Conservation (phyloP, 441 rosid genomes). For the Gossypium davidsonii region DNA sequence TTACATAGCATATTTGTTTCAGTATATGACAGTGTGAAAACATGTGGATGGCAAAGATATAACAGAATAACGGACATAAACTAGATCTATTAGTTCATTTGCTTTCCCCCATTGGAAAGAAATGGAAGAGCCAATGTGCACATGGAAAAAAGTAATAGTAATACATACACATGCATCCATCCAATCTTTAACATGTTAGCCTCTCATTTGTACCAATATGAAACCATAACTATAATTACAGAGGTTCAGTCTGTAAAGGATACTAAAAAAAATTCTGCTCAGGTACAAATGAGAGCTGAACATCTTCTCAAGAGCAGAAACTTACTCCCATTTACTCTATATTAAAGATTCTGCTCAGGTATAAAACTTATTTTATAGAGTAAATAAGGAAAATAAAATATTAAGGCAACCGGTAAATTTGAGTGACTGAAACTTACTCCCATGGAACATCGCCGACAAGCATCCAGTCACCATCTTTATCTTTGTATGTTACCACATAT, state of each 20-base stretch:
- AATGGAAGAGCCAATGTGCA: neutral
- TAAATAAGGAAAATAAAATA: neutral
- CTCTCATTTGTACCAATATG: neutral
- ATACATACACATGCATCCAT: neutral
- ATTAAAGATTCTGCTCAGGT: no score
- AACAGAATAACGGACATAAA: neutral
- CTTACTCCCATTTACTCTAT: no score
- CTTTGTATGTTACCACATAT: conserved; percentile 61
- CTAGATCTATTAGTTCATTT: neutral
- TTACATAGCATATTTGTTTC: no score
- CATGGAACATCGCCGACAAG: conserved; percentile 77
- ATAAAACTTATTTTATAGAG: neutral
- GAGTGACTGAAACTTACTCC: conserved; percentile 41
- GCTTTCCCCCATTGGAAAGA: neutral
- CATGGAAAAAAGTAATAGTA: neutral
- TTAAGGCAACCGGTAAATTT: neutral
- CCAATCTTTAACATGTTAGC: neutral
- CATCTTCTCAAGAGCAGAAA: no score
- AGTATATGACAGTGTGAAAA: neutral
- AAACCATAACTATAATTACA: neutral
- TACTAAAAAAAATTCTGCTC: neutral
- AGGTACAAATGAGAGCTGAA: neutral
- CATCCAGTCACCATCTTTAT: conserved; percentile 74
- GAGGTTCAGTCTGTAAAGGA: neutral
- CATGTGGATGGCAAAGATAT: neutral